Percentiles rank a stretch among this genome's conserved stretches.
Evolutionary conservation across 441 rosid genomes (phyloP).

Genomic region (Euphorbia celastroides): DNA sequence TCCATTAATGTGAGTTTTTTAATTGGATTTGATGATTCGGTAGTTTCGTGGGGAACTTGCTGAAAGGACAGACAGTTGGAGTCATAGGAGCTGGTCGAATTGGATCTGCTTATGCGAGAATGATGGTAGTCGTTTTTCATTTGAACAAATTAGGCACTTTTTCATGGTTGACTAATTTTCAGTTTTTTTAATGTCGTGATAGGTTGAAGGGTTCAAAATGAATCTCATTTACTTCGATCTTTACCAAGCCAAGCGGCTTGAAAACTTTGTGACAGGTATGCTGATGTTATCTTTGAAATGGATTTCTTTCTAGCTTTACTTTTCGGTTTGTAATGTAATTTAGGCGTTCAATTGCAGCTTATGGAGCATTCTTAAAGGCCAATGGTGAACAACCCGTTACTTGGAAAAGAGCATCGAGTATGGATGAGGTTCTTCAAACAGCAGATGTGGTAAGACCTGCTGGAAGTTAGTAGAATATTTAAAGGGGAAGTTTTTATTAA

Average conservation of each 20-base stretch:
- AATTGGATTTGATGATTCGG: not conserved
- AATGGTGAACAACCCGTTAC: slow-evolving; percentile 79
- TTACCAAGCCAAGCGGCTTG: slow-evolving; percentile 86
- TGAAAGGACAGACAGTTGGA: slow-evolving; percentile 95
- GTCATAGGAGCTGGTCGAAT: slow-evolving; percentile 97
- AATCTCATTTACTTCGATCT: slow-evolving; percentile 89
- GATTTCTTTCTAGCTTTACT: not conserved
- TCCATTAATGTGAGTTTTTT: not conserved
- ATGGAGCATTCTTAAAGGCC: slow-evolving; percentile 75
- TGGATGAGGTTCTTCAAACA: slow-evolving; percentile 85
- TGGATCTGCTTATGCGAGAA: slow-evolving; percentile 91
- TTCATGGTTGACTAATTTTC: too few species aligned
- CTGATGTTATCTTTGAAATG: not conserved
- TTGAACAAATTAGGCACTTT: too few species aligned
- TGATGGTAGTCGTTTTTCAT: slow-evolving; percentile 63
- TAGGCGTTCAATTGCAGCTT: slow-evolving; percentile 42
- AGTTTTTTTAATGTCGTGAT: slow-evolving; percentile 3
- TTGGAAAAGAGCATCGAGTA: slow-evolving; percentile 82
- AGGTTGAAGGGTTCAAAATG: slow-evolving; percentile 98
- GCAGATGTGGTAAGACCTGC: slow-evolving; percentile 63
- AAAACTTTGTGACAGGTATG: slow-evolving; percentile 82
- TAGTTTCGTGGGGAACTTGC: slow-evolving; percentile 91
- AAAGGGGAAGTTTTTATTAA: too few species aligned
- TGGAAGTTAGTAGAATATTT: too few species aligned
- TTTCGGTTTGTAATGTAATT: slow-evolving; percentile 4